Percentiles rank a stretch among this genome's conserved stretches.
These are phyloP conservation scores for Fusarium hostae DNA, from an alignment of 2,329 filamentous ascomycete species.

Conservation along the genomic window DNA sequence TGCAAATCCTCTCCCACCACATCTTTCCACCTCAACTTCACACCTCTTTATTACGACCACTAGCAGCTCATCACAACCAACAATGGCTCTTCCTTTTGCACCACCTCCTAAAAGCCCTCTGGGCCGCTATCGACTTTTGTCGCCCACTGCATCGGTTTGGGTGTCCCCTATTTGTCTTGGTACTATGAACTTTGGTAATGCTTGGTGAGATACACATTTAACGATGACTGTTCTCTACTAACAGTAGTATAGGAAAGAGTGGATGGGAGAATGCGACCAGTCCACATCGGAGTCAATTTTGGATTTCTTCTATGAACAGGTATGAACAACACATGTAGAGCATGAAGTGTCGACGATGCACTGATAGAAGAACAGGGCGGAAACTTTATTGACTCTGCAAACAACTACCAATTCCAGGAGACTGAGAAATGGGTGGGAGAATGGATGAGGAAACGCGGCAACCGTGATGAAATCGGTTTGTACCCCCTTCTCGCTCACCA, in stretches of 20 bases:
- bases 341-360: not conserved
- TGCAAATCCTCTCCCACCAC: not conserved
- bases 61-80: not conserved
- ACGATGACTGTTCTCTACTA: not conserved
- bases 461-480: constrained; percentile 71
- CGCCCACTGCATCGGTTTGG: constrained; percentile 71
- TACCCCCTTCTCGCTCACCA: not conserved
- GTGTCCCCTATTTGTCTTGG: constrained; percentile 76
- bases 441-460: constrained; percentile 74
- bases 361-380: constrained; percentile 54
- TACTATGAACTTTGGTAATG: constrained; percentile 71
- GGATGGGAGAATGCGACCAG: constrained; percentile 74
- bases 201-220: constrained; percentile 51
- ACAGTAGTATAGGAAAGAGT: constrained; percentile 54
- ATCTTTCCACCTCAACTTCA: not conserved
- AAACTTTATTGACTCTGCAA: constrained; percentile 79
- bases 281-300: constrained; percentile 70
- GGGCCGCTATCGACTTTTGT: constrained; percentile 72
- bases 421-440: constrained; percentile 75
- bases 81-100: constrained; percentile 50
- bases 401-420: constrained; percentile 73
- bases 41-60: not conserved
- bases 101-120: constrained; percentile 68
- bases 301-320: constrained; percentile 72
- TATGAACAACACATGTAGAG: constrained; percentile 21